Evolutionary conservation across 2,329 filamentous ascomycete species (phyloP).

Genomic region (Colletotrichum cereale): DNA sequence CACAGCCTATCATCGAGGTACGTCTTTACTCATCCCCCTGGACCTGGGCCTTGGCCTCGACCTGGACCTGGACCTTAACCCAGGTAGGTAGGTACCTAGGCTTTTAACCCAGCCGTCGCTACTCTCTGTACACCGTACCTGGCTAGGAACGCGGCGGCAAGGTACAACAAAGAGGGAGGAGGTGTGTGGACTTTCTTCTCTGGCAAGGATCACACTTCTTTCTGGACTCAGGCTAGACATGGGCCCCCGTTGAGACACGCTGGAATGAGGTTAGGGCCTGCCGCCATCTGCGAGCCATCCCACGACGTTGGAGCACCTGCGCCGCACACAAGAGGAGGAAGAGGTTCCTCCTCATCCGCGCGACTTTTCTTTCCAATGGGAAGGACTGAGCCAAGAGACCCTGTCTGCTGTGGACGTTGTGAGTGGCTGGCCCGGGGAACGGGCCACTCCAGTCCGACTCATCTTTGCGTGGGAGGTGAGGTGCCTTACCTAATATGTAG

Average conservation of each 20-base stretch:
- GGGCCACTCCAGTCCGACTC: conserved; percentile 8
- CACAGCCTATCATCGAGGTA: conserved; percentile 33
- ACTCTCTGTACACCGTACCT: conserved; percentile 4
- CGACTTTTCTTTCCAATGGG: conserved; percentile 25
- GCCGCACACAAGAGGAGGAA: neutral
- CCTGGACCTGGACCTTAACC: conserved; percentile 23
- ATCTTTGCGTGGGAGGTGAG: conserved; percentile 15
- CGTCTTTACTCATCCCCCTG: conserved; percentile 21
- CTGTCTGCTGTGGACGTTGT: conserved; percentile 13
- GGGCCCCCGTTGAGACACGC: neutral
- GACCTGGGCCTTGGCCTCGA: conserved; percentile 9
- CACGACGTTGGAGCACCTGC: neutral
- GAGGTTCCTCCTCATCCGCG: conserved; percentile 10
- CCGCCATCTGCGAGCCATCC: conserved; percentile 16
- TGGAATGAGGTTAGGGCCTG: conserved; percentile 17
- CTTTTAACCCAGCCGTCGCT: neutral
- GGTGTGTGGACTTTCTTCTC: conserved; percentile 23
- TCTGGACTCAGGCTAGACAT: conserved; percentile 8
- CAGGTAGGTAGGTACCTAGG: neutral
- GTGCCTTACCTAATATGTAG: no score
- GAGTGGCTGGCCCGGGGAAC: conserved; percentile 18
- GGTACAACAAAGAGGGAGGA: conserved; percentile 27
- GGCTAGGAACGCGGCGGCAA: conserved; percentile 33
- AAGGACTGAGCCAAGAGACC: conserved; percentile 6
- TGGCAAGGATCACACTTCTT: conserved; percentile 24